Base-by-base conservation (phyloP, 2,329 filamentous ascomycete genomes). In the Neofusicoccum sp. region DNA sequence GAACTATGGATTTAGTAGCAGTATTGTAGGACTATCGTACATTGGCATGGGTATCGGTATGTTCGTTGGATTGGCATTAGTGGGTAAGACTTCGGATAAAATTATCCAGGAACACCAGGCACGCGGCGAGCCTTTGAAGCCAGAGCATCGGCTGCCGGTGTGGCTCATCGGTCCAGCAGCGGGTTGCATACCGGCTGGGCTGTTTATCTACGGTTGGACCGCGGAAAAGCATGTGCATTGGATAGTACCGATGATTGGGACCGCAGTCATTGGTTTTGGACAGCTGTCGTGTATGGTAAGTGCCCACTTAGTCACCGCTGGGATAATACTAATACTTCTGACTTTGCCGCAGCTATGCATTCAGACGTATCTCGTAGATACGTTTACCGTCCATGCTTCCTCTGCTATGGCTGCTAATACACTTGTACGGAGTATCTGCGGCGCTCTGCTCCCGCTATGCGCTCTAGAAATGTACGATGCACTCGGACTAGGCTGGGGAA, bases 361-460 rank as follows among this genome's bases (percentile, higher is more conserved):
- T 1, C 80, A 83, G 58, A 84, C 84, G 3, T 91, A 90, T 65
- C 79, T 89, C 2, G 82, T 89, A 34, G 86, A 90, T 61, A 80
- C 82, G 1, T 88, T 82, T 66, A 75, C 77, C 0, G 70, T 78
- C 59, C 83, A 86, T 64, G 83, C 85, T 1, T 86, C 73, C 0
- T 69, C 66, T 3, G 87, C 85, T 0, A 80, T 89, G 1, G 87
- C 88, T 0, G 86, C 86, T 1, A 87, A 83, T 64, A 73, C 86
- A 0, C 80, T 89, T 2, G 69, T 88, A 6, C 74, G 85, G 31
- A 79, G 75, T 11, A 67, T 86, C 0, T 76, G 84, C 14, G 85
- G 84, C 11, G 84, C 82, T 2, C 71, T 86, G 43, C 71, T 89
- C 0, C 87, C 86, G 0, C 73, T 88, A 11, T 79, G 79, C 1